Base-by-base conservation (phyloP, 371 early-diverging fungal species). In the Mucor ambiguus region DNA sequence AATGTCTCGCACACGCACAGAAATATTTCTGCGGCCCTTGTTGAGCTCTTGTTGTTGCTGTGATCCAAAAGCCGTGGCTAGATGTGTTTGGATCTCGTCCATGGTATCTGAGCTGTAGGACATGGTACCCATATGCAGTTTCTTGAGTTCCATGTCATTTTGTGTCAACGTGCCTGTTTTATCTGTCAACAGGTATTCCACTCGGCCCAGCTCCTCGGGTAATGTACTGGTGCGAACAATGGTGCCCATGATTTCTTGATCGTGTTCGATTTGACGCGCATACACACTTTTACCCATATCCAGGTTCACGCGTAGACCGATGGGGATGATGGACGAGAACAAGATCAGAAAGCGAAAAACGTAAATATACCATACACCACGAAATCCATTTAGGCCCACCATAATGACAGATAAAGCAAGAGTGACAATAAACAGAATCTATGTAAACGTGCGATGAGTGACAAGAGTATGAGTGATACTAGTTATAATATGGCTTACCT, bases 81-180 rank as follows among this genome's bases (percentile, higher is more conserved):
- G 49, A 48, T 91, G 89, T 4, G 83, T 75, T 37, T 87, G 84
- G 14, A 96, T 89, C 70, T 96, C 96, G 64, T 93, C 93, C 87
- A 94, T 93, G 2, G 95, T 90, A 71, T 98, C 99, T 28, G 82
- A 77, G 33, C 92, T 89, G 77, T 94, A 99, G 0, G 96, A 91
- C 89, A 96, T 92, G 12, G 95, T 95, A 46, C 99, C 99, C 90
- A 99, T 91, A 70, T 99, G 99, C 46, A 99, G 74, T 69, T 96
- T 95, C 75, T 96, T 97, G 65, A 99, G 86, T 68, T 96, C 97
- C 99, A 99, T 99, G 66, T 96, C 95, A 77, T 99, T 99, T 74
- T 97, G 87, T n/a, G 99, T 99, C 70, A 99, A 76, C 10, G 99
- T 99, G 10, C 99, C 99, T 4, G 99, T 99, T 73, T 99, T 99